phyloP scores from a whole-genome alignment of 2,329 filamentous ascomycete species.

The Tolypocladium sp. region DNA sequence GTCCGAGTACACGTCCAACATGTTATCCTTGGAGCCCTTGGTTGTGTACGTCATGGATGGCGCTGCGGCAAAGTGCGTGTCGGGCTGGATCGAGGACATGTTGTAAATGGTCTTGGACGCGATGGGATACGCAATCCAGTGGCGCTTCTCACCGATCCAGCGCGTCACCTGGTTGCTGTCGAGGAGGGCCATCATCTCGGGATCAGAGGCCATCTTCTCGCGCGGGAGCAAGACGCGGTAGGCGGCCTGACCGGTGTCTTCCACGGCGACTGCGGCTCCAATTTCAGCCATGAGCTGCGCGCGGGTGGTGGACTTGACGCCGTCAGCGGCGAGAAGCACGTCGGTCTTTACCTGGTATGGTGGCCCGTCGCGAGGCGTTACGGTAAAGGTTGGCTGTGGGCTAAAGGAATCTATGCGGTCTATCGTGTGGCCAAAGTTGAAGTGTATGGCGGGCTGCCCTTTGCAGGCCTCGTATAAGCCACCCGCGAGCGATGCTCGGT shows the following conservation, averaged over 20 bases:
- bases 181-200: slow-evolving; percentile 59
- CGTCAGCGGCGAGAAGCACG: slow-evolving; percentile 44
- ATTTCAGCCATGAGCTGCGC: slow-evolving; percentile 44
- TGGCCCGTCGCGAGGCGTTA: slow-evolving; percentile 46
- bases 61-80: slow-evolving; percentile 49
- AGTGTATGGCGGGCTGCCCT: slow-evolving; percentile 51
- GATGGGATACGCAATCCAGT: slow-evolving; percentile 73
- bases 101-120: slow-evolving; percentile 58
- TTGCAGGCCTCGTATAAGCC: slow-evolving; percentile 64
- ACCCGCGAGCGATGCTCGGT: slow-evolving; percentile 62
- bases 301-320: slow-evolving; percentile 43
- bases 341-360: slow-evolving; percentile 45
- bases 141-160: slow-evolving; percentile 67
- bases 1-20: slow-evolving; percentile 52
- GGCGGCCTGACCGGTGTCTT: slow-evolving; percentile 66
- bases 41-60: slow-evolving; percentile 54
- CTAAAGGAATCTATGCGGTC: slow-evolving; percentile 48
- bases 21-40: slow-evolving; percentile 48
- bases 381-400: slow-evolving; percentile 50
- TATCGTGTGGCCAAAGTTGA: slow-evolving; percentile 54
- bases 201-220: slow-evolving; percentile 55
- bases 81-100: slow-evolving; percentile 53
- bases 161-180: slow-evolving; percentile 59
- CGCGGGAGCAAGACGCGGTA: slow-evolving; percentile 72
- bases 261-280: slow-evolving; percentile 42